A percentile compares a stretch with the other conserved stretches of the same genome.
Conservation (phyloP, 768 basidiomycete species). For the Boletus coccyginus region DNA sequence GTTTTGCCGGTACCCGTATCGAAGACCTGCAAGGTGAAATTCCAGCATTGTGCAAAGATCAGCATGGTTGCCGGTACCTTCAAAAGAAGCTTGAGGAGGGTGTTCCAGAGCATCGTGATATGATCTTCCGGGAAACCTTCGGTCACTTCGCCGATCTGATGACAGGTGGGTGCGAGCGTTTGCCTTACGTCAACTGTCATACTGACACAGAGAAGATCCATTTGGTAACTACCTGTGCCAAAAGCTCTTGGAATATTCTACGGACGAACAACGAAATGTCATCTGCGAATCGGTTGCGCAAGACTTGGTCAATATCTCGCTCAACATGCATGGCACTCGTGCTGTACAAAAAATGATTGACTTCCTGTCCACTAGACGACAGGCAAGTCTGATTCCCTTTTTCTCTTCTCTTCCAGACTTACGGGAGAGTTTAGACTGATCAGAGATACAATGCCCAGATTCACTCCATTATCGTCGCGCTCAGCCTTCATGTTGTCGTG, state of each 20-base stretch:
- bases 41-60: conserved; percentile 92
- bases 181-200: not conserved
- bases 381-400: conserved; percentile 56
- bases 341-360: conserved; percentile 99
- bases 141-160: conserved; percentile 97
- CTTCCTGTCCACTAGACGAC: conserved; percentile 91
- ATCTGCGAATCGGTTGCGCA: conserved; percentile 98
- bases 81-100: conserved; percentile 99
- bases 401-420: conserved; percentile 47
- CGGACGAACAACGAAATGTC: conserved; percentile 94
- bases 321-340: conserved; percentile 99
- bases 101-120: conserved; percentile 92
- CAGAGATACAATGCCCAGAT: conserved; percentile 86
- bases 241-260: conserved; percentile 94
- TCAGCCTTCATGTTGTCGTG: conserved; percentile 96
- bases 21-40: conserved; percentile 97
- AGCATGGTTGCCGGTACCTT: conserved; percentile 96
- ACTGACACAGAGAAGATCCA: conserved; percentile 58
- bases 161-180: conserved; percentile 62
- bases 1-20: conserved; percentile 92
- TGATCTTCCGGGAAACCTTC: conserved; percentile 99
- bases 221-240: conserved; percentile 99
- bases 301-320: conserved; percentile 94
- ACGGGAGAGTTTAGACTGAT: conserved; percentile 67
- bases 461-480: conserved; percentile 92